Evolutionary conservation across 2,329 filamentous ascomycete genomes (phyloP), one percentile per base, ranked within the genome.

Genomic region (Albifimbria verrucaria): DNA sequence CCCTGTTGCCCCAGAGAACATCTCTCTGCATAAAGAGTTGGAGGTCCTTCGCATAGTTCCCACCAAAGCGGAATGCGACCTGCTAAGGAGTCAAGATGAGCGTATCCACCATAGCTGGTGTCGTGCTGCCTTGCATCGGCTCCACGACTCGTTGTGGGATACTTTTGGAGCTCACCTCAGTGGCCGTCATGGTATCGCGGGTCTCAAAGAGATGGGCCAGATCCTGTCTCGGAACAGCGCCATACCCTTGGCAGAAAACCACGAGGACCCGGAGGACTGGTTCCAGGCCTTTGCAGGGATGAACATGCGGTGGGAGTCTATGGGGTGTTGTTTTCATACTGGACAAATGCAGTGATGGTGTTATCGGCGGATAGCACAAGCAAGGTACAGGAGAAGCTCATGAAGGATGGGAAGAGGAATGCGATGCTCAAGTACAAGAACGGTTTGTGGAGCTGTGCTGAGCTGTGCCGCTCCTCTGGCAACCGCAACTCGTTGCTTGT

Each of bases 281-380:
- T 57, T 71, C 1, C 61, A 59, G 2, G 72, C 75, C 39, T 73
- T 78, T 47, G 65, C 63, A 0, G 73, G 73, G 0, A 54, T 55
- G 0, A 69, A 68, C 15, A 59, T 74, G 18, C 66, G 76, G 1
- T 78, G 75, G 76, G 75, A 78, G 50, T 68, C 71, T 0, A 50
- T 78, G 1, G 75, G 74, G 49, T 76, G 10, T 57, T 76, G 1
- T 77, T 59, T 62, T 54, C 62, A 2, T 23, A 49, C 23, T 18
- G 21, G 22, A 41, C 26, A n/a, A 10, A 23, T 23, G 46, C 32
- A 12, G 41, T 32, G 7, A 39, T 39, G 51, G 49, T 25, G 7
- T 46, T 43, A 18, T 49, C 25, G 21, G 39, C 22, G 21, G 21
- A 15, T n/a, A 18, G 26, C 32, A 32, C 11, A 18, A 47, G 18